These are phyloP conservation scores for Xylaria sp. DNA, from an alignment of 2,329 filamentous ascomycete species.

Conservation along the genomic window DNA sequence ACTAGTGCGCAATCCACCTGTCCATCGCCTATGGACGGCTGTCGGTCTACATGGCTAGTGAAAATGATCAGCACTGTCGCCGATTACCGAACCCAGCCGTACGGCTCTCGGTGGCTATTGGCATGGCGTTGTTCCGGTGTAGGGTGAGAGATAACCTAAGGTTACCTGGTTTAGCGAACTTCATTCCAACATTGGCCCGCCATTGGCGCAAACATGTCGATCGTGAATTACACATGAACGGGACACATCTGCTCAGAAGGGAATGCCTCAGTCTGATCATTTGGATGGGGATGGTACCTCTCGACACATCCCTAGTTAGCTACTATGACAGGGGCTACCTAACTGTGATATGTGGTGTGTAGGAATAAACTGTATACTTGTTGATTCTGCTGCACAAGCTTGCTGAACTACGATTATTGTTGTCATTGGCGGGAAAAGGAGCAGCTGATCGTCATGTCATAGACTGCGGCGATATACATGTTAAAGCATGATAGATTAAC, in stretches of 20 bases:
- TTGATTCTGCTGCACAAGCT: not conserved
- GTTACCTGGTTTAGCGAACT: not conserved
- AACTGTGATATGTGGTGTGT: too few species aligned
- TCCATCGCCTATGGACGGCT: not conserved
- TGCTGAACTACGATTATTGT: not conserved
- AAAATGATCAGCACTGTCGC: not conserved
- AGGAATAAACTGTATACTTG: not conserved
- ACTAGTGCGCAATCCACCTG: not conserved
- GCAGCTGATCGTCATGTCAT: not conserved
- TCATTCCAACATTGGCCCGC: not conserved
- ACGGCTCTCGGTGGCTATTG: conserved; percentile 16
- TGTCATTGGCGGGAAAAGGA: not conserved
- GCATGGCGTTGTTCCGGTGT: too few species aligned
- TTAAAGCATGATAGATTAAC: not conserved
- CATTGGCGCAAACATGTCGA: not conserved
- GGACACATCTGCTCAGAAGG: not conserved
- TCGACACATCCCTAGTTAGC: not conserved
- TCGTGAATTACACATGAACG: not conserved
- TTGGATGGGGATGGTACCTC: not conserved
- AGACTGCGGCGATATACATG: not conserved
- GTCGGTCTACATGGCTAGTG: not conserved
- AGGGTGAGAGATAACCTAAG: too few species aligned
- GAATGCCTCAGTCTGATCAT: not conserved
- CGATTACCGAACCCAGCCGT: conserved; percentile 8
- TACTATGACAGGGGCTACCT: too few species aligned